Conservation (phyloP, 352 stramenopile genomes). For the Aphanomyces stellatus region DNA sequence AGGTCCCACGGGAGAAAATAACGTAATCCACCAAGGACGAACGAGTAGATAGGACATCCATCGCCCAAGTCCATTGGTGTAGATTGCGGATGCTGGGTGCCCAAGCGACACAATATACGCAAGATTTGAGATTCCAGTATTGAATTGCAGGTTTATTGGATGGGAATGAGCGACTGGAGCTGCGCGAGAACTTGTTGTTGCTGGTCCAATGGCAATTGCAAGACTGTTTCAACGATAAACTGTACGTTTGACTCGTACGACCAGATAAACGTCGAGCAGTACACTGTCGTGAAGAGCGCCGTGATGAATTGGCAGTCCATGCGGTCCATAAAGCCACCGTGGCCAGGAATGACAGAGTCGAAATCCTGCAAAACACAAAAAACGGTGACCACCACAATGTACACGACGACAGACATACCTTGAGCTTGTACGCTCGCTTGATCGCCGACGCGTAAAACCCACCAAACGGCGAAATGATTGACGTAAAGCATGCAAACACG, state of each 20-base stretch:
- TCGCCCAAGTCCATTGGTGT: too few species aligned
- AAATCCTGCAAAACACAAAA: constrained; percentile 82
- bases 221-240: constrained; percentile 68
- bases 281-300: constrained; percentile 92
- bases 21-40: too few species aligned
- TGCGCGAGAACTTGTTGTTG: constrained; percentile 58
- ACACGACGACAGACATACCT: constrained; percentile 33
- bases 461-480: constrained; percentile 97
- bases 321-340: constrained; percentile 95
- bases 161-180: constrained; percentile 48
- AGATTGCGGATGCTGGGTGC: too few species aligned
- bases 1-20: too few species aligned
- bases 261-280: constrained; percentile 97
- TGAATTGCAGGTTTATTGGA: neutral
- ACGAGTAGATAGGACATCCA: too few species aligned
- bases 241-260: constrained; percentile 26
- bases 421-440: constrained; percentile 98
- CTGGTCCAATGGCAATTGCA: constrained; percentile 50
- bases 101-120: too few species aligned
- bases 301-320: constrained; percentile 98
- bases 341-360: constrained; percentile 96
- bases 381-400: neutral
- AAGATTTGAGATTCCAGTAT: too few species aligned
- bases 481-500: constrained; percentile 95
- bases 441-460: constrained; percentile 98